Evolutionary conservation across 441 rosid species (phyloP).

Genomic region (Gossypium davidsonii): DNA sequence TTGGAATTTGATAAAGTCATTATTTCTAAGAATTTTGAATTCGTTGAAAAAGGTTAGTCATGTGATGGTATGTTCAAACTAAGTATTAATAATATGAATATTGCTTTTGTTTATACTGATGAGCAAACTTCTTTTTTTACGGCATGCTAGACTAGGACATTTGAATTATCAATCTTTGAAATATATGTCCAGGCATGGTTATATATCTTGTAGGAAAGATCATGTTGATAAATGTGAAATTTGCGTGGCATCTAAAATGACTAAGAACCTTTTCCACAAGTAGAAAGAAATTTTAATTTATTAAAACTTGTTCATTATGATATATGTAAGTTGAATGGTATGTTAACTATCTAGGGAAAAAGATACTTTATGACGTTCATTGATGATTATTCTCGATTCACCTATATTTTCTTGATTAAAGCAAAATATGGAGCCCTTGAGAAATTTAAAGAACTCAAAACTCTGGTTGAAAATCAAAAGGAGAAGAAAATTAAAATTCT

Average conservation of each 20-base stretch:
- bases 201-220: not conserved
- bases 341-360: not conserved
- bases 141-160: not conserved
- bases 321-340: not conserved
- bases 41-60: too few relatives aligned
- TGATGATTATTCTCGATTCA: not conserved
- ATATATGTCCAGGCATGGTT: too few relatives aligned
- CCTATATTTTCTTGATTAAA: not conserved
- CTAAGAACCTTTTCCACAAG: not conserved
- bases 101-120: not conserved
- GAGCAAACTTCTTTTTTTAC: not conserved
- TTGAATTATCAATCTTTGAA: too few relatives aligned
- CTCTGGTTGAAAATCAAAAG: not conserved
- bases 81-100: too few relatives aligned
- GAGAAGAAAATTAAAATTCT: not conserved
- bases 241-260: not conserved
- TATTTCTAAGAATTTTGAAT: too few relatives aligned
- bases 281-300: not conserved
- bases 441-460: not conserved
- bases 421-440: not conserved
- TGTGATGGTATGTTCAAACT: too few relatives aligned
- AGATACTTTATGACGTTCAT: too few relatives aligned
- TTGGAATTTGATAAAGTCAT: too few relatives aligned
- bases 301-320: not conserved
- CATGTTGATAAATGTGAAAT: not conserved